Base-by-base conservation (phyloP, 352 stramenopile genomes). In the Thraustochytrium striatum region DNA sequence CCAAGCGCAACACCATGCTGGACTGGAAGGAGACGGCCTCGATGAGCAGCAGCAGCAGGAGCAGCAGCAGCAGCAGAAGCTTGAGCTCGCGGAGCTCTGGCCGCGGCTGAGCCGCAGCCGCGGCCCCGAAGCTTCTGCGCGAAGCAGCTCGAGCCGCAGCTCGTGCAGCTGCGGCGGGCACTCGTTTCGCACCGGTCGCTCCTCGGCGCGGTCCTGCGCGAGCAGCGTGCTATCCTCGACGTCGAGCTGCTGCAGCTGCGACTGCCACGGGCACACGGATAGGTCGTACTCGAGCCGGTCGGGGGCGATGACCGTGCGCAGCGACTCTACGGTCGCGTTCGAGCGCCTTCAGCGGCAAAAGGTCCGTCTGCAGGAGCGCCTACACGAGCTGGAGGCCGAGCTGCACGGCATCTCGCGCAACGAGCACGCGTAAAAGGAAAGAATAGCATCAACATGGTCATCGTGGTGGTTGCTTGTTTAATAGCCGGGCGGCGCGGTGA, bases 1-100 rank as follows among this genome's bases (percentile, higher is more conserved):
- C 52, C 19, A 75, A 75, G 65, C 28, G 65, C 9, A 75, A 75
- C 36, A 30, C 2, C 35, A 75, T 55, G 47, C 39, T n/a, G n/a
- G n/a, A n/a, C n/a, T n/a, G n/a, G n/a, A n/a, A n/a, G n/a, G n/a
- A n/a, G n/a, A n/a, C n/a, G n/a, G n/a, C n/a, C n/a, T n/a, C n/a
- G n/a, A n/a, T n/a, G n/a, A n/a, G n/a, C n/a, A n/a, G n/a, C n/a
- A n/a, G n/a, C n/a, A n/a, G n/a, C n/a, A n/a, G n/a, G n/a, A n/a
- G n/a, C n/a, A n/a, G n/a, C n/a, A n/a, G n/a, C n/a, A n/a, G n/a
- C n/a, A n/a, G n/a, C n/a, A n/a, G n/a, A n/a, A n/a, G n/a, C n/a
- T n/a, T n/a, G n/a, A n/a, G n/a, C n/a, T n/a, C n/a, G n/a, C n/a
- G n/a, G n/a, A n/a, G n/a, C n/a, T n/a, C n/a, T n/a, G n/a, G n/a